phyloP scores from a whole-genome alignment of 2,329 filamentous ascomycete species.

The Dactylellina drechsleri region DNA sequence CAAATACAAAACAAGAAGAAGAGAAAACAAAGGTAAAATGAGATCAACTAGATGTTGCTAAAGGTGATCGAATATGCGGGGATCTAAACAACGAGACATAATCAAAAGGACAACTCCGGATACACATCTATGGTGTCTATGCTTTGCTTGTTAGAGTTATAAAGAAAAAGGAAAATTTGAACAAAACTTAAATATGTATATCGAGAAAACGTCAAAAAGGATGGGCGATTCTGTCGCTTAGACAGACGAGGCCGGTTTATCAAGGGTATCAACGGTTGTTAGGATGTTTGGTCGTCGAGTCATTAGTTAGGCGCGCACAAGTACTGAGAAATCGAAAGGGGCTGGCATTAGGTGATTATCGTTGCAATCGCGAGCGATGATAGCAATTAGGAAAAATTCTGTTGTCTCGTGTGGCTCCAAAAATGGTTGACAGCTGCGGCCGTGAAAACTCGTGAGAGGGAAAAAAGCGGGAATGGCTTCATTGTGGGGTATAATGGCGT shows the following conservation, averaged over 20 bases:
- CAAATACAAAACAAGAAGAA: slow-evolving; percentile 12
- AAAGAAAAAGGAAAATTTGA: slow-evolving; percentile 9
- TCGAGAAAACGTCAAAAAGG: neutral
- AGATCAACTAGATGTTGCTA: neutral
- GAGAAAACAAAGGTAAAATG: slow-evolving; percentile 9
- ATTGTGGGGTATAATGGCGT: slow-evolving; percentile 54
- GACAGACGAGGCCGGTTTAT: slow-evolving; percentile 25
- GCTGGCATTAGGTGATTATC: slow-evolving; percentile 28
- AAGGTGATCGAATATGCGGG: neutral
- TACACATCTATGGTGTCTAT: slow-evolving; percentile 56
- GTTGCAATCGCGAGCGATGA: slow-evolving; percentile 7
- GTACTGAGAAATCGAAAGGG: neutral
- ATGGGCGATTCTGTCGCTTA: slow-evolving; percentile 11
- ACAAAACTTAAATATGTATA: slow-evolving; percentile 33
- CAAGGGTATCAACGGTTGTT: slow-evolving; percentile 53
- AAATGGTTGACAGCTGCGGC: slow-evolving; percentile 22
- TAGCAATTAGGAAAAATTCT: neutral
- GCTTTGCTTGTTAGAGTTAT: slow-evolving; percentile 34
- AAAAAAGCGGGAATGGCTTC: slow-evolving; percentile 29
- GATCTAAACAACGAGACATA: neutral
- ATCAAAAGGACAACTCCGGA: slow-evolving; percentile 34
- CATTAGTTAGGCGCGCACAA: slow-evolving; percentile 36
- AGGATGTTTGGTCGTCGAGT: slow-evolving; percentile 41
- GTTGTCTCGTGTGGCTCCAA: slow-evolving; percentile 37
- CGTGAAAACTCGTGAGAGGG: slow-evolving; percentile 21